Evolutionary conservation across 2,329 filamentous ascomycete species (phyloP).

Genomic region (Phoma sp.): DNA sequence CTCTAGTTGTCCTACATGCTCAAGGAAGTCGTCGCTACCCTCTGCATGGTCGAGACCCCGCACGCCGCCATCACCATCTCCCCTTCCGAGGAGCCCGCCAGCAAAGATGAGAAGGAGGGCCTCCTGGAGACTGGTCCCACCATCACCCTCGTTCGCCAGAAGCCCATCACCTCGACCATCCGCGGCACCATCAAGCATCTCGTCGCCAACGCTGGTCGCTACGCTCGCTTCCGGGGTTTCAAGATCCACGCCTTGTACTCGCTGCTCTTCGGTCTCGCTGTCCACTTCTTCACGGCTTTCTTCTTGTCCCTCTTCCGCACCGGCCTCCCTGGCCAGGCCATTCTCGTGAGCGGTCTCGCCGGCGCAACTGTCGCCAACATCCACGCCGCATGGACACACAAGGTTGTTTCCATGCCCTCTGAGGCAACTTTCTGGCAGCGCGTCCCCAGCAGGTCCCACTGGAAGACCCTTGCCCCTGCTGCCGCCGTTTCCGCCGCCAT

Average conservation of each 20-base stretch:
- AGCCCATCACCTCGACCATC: constrained; percentile 69
- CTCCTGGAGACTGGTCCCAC: constrained; percentile 50
- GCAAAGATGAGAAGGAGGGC: constrained; percentile 52
- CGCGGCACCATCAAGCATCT: constrained; percentile 68
- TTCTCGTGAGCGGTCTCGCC: constrained; percentile 65
- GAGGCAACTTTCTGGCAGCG: constrained; percentile 68
- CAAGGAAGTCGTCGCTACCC: constrained; percentile 65
- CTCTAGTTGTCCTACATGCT: constrained; percentile 62
- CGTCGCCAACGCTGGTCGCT: constrained; percentile 67
- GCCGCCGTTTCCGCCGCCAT: constrained; percentile 68
- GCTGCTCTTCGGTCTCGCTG: constrained; percentile 35
- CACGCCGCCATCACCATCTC: constrained; percentile 59
- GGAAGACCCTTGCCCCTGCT: constrained; percentile 73
- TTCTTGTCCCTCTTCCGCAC: constrained; percentile 55
- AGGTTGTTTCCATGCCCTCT: constrained; percentile 77
- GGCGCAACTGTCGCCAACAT: constrained; percentile 71
- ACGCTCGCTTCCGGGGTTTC: constrained; percentile 74
- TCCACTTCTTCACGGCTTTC: constrained; percentile 39
- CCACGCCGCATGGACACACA: constrained; percentile 82
- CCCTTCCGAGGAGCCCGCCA: constrained; percentile 55
- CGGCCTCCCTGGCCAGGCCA: constrained; percentile 52
- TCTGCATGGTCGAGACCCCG: constrained; percentile 70
- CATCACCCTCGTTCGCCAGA: constrained; percentile 56
- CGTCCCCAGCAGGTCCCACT: constrained; percentile 70
- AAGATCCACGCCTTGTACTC: constrained; percentile 53